Percentiles rank a stretch among this genome's conserved stretches.
phyloP scores from a whole-genome alignment of 139 green algal genomes.

The Zygnema cylindricum region DNA sequence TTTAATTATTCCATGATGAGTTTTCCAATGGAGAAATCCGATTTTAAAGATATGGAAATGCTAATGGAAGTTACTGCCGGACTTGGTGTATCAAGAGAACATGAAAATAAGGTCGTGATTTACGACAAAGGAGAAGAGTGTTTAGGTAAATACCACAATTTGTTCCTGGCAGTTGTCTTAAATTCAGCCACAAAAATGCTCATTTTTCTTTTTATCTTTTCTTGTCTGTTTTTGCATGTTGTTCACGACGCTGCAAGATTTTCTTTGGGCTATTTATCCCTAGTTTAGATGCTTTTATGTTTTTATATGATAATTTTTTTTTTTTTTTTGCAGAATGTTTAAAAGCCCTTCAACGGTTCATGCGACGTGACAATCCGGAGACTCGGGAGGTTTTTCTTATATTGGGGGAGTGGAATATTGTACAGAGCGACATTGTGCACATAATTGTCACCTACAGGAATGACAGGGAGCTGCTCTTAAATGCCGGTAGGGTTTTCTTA shows the following conservation, averaged over 20 bases:
- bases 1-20: too few relatives aligned
- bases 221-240: background rate
- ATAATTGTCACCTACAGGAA: conserved; percentile 68
- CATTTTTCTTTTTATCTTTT: background rate
- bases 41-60: conserved; percentile 29
- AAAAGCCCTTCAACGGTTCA: conserved; percentile 87
- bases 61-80: conserved; percentile 21
- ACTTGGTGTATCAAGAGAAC: background rate
- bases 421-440: conserved; percentile 79
- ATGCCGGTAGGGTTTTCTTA: conserved; percentile 10
- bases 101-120: background rate
- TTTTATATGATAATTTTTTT: too few relatives aligned
- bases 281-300: background rate
- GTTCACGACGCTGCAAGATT: background rate
- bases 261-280: background rate
- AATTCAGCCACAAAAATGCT: background rate
- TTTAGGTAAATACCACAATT: conserved; percentile 7
- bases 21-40: too few relatives aligned
- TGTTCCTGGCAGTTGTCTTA: background rate
- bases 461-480: conserved; percentile 33
- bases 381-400: conserved; percentile 78
- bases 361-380: conserved; percentile 83
- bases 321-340: conserved; percentile 75
- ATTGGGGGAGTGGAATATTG: conserved; percentile 73
- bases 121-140: conserved; percentile 31